A percentile compares a stretch with the other conserved stretches of the same genome.
Evolutionary conservation across 2,329 filamentous ascomycete species (phyloP).

Genomic region (Cercospora zeae-maydis): DNA sequence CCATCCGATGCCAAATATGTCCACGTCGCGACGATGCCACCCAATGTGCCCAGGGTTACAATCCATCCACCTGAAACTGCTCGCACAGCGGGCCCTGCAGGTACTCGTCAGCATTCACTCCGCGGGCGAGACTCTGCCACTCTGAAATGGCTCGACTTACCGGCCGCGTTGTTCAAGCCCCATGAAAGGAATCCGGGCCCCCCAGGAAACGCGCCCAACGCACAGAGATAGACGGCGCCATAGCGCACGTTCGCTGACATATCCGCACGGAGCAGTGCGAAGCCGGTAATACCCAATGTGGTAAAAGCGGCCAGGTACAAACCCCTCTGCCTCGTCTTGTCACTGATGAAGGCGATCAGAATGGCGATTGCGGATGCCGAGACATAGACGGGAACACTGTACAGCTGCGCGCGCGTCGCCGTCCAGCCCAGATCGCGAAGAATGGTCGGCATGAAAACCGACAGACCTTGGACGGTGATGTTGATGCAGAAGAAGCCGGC

Average conservation of each 20-base stretch:
- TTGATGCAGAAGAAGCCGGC: conserved; percentile 59
- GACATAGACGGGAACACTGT: conserved; percentile 44
- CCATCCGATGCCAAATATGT: conserved; percentile 50
- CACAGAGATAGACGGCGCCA: conserved; percentile 38
- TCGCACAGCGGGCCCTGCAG: conserved; percentile 49
- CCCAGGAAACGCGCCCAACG: conserved; percentile 53
- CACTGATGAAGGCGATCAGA: conserved; percentile 27
- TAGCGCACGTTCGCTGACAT: conserved; percentile 33
- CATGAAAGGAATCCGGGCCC: conserved; percentile 58
- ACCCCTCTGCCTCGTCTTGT: conserved; percentile 23
- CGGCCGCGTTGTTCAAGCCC: conserved; percentile 58
- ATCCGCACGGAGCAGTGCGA: conserved; percentile 34
- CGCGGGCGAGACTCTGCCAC: not conserved
- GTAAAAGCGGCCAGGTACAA: conserved; percentile 26
- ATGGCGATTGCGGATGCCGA: conserved; percentile 25
- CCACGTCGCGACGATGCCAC: conserved; percentile 58
- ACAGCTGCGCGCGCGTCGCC: conserved; percentile 46
- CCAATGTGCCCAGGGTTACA: conserved; percentile 53
- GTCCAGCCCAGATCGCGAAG: conserved; percentile 64
- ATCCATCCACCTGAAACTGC: conserved; percentile 57
- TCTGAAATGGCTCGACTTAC: not conserved
- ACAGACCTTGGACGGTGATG: conserved; percentile 52
- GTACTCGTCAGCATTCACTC: not conserved
- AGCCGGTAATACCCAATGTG: conserved; percentile 33
- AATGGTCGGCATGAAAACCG: conserved; percentile 47